These are phyloP conservation scores for Saturnispora silvae DNA, from an alignment of 805 yeast genomes.

Conservation along the genomic window DNA sequence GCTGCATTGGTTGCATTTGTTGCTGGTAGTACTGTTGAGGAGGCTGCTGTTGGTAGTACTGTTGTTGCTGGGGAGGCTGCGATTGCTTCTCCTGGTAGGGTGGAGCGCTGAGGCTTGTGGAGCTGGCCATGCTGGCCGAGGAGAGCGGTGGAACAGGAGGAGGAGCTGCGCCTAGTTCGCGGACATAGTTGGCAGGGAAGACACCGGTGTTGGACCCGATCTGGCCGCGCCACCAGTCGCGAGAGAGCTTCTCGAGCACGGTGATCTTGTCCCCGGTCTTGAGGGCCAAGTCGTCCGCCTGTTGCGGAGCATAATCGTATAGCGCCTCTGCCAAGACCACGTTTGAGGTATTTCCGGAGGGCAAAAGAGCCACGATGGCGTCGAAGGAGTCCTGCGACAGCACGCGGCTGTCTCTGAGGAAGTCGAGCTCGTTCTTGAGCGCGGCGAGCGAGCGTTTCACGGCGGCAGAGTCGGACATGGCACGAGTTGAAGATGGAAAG, in stretches of 20 bases:
- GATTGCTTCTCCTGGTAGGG: constrained; percentile 4
- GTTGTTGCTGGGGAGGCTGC: constrained; percentile 10
- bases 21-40: constrained; percentile 5
- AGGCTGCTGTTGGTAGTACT: constrained; percentile 10
- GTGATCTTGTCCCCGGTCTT: constrained; percentile 57
- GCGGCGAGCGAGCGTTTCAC: constrained; percentile 73
- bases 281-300: constrained; percentile 62
- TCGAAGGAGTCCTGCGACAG: constrained; percentile 44
- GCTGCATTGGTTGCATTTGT: too few species aligned
- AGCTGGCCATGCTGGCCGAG: too few species aligned
- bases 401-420: constrained; percentile 63
- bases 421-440: constrained; percentile 64
- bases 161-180: constrained; percentile 13
- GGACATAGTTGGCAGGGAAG: constrained; percentile 85
- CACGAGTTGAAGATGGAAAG: background rate
- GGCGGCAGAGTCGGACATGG: constrained; percentile 34
- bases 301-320: constrained; percentile 67
- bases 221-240: constrained; percentile 88
- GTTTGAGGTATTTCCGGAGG: constrained; percentile 36
- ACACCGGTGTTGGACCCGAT: constrained; percentile 56
- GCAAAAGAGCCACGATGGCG: constrained; percentile 32
- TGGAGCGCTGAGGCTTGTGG: constrained; percentile 3
- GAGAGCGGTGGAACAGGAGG: too few species aligned
- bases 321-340: constrained; percentile 47
- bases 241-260: constrained; percentile 61